Evolutionary conservation across 2,329 filamentous ascomycete species (phyloP), one percentile per base, ranked within the genome.

Genomic region (Calonectria henricotiae): DNA sequence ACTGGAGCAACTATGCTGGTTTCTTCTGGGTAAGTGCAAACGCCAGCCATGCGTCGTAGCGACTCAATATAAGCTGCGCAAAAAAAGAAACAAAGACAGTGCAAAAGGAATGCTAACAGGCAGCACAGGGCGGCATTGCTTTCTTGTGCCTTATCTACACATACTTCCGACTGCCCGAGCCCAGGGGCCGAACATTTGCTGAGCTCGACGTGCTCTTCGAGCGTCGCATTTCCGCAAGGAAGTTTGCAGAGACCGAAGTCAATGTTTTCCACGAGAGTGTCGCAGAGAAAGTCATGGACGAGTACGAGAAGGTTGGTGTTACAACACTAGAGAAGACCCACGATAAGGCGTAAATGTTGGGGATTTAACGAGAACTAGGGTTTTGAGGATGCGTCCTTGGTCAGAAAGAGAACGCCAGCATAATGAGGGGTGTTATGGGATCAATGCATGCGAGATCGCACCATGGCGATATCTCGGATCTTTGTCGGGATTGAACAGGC

Each of bases 171-270:
- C 73, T 83, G 0, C 95, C 95, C 0, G 94, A 98, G 80, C 94
- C 95, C 0, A 85, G 85, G 4, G 95, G 93, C 11, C 90, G 94
- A 47, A 93, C 93, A 0, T 98, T 96, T 78, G 95, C 94, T 7
- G 95, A 98, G 82, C 85, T 98, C 67, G 94, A 98, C 80, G 78
- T 97, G 60, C 86, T 98, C 60, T 98, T 98, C 77, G 93, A 97
- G 83, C 87, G 89, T 71, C 85, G 88, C 1, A 84, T 96, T 25
- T 87, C 88, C 73, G 93, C 94, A 7, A 86, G 94, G 76, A 92
- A 94, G 77, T 97, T 96, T 80, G 88, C 90, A 9, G 79, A 79
- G 27, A 89, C 89, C 2, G 77, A 87, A 69, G 88, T 90, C 9
- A 85, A 90, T 68, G 89, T 89, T 12, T 90, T 90, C 71, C 83